phyloP scores from a whole-genome alignment of 768 basidiomycete genomes.

The Rhodotorula sphaerocarpa region DNA sequence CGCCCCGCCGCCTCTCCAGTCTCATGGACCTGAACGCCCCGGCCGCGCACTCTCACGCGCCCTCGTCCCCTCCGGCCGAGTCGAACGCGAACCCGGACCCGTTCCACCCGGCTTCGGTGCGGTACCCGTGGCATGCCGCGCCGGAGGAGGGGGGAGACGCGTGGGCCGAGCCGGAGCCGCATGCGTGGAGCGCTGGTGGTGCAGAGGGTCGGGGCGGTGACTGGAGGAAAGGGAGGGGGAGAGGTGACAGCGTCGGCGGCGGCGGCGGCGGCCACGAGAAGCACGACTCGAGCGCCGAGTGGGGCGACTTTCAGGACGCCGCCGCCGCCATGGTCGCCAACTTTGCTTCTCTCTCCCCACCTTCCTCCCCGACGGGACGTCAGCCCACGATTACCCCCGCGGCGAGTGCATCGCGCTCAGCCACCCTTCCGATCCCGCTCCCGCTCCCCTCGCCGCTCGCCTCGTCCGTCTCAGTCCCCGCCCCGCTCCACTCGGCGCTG shows the following conservation, averaged over 20 bases:
- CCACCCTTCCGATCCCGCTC: too few species aligned
- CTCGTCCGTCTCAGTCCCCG: too few species aligned
- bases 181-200: too few species aligned
- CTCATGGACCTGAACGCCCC: conserved; percentile 12
- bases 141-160: too few species aligned
- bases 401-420: neutral
- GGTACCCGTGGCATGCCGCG: neutral
- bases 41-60: neutral
- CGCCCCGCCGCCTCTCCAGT: conserved; percentile 13
- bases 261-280: neutral
- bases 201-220: too few species aligned
- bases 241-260: neutral
- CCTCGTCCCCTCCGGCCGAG: conserved; percentile 3
- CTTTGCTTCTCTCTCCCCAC: neutral
- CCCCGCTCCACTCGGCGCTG: too few species aligned
- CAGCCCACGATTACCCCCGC: too few species aligned
- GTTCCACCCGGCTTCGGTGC: conserved; percentile 11
- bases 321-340: neutral
- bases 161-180: too few species aligned
- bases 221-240: too few species aligned
- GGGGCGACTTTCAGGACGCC: conserved; percentile 1
- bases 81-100: conserved; percentile 6
- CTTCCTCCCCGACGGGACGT: too few species aligned
- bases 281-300: neutral
- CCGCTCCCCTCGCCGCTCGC: too few species aligned